These are phyloP conservation scores for Zygosaccharomyces rouxii DNA, from an alignment of 805 yeast species.

Conservation along the genomic window DNA sequence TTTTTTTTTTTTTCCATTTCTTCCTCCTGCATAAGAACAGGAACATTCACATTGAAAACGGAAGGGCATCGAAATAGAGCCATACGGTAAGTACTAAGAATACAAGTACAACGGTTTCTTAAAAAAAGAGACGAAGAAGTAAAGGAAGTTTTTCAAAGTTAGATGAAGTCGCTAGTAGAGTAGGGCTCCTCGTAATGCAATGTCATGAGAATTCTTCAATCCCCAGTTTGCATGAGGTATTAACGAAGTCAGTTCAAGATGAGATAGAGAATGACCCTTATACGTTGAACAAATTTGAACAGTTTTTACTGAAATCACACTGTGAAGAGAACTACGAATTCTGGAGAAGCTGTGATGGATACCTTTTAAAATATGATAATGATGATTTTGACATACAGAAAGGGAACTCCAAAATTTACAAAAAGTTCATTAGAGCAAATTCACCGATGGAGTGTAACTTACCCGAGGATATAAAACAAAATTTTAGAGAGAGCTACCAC, in stretches of 20 bases:
- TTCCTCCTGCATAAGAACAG: neutral
- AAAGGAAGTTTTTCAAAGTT: neutral
- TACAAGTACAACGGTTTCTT: neutral
- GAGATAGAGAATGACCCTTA: slow-evolving; percentile 9
- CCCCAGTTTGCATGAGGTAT: slow-evolving; percentile 3
- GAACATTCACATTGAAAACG: neutral
- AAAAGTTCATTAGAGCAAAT: slow-evolving; percentile 23
- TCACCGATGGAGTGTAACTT: slow-evolving; percentile 32
- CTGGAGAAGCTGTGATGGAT: slow-evolving; percentile 14
- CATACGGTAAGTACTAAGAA: neutral
- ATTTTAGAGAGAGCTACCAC: slow-evolving; percentile 21
- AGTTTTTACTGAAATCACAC: slow-evolving; percentile 25
- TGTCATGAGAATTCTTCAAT: neutral
- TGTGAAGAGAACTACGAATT: slow-evolving; percentile 34
- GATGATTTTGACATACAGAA: slow-evolving; percentile 11
- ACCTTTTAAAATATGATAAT: slow-evolving; percentile 5
- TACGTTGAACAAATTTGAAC: slow-evolving; percentile 20
- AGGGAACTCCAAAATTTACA: slow-evolving; percentile 27
- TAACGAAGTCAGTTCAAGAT: neutral
- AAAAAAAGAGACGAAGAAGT: neutral
- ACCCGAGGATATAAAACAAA: slow-evolving; percentile 23
- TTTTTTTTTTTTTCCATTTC: neutral
- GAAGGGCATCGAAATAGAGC: neutral
- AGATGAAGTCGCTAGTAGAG: neutral
- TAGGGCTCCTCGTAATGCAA: neutral